A percentile compares a stretch with the other conserved stretches of the same genome.
phyloP scores from a whole-genome alignment of 768 basidiomycete genomes.

The Podaxis sp. region DNA sequence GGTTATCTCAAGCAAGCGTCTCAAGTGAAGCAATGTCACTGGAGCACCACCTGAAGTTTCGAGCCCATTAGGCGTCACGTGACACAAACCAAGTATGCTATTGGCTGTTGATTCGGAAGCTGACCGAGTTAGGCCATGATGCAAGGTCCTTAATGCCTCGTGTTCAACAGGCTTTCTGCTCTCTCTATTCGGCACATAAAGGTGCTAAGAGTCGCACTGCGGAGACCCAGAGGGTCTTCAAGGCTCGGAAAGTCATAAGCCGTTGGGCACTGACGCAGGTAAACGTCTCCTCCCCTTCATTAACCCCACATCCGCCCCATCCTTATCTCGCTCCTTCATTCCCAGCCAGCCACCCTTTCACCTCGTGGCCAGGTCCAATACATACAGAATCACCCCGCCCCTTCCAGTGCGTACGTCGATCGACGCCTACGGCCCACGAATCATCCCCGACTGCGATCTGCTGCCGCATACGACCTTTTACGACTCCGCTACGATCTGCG shows the following conservation, averaged over 20 bases:
- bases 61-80: not conserved
- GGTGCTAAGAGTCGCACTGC: constrained; percentile 1
- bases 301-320: not conserved
- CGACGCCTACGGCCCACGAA: constrained; percentile 5
- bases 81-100: not conserved
- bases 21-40: not conserved
- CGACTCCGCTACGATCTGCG: constrained; percentile 2
- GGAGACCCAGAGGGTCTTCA: constrained; percentile 11
- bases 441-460: constrained; percentile 2
- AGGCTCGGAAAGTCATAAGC: constrained; percentile 11
- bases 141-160: constrained; percentile 16
- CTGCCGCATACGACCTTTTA: constrained; percentile 11
- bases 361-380: constrained; percentile 16
- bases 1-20: not conserved
- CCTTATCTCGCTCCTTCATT: constrained; percentile 6
- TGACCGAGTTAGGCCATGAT: constrained; percentile 14
- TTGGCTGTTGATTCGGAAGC: constrained; percentile 11
- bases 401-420: constrained; percentile 10
- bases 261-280: constrained; percentile 12
- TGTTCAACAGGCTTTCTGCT: constrained; percentile 14
- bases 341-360: constrained; percentile 8
- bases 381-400: not conserved
- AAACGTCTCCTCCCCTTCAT: not conserved
- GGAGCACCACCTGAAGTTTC: not conserved
- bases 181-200: constrained; percentile 16